Percentiles rank a stretch among this genome's conserved stretches.
These are phyloP conservation scores for Phytophthora fragariae DNA, from an alignment of 352 stramenopile species.

Conservation along the genomic window DNA sequence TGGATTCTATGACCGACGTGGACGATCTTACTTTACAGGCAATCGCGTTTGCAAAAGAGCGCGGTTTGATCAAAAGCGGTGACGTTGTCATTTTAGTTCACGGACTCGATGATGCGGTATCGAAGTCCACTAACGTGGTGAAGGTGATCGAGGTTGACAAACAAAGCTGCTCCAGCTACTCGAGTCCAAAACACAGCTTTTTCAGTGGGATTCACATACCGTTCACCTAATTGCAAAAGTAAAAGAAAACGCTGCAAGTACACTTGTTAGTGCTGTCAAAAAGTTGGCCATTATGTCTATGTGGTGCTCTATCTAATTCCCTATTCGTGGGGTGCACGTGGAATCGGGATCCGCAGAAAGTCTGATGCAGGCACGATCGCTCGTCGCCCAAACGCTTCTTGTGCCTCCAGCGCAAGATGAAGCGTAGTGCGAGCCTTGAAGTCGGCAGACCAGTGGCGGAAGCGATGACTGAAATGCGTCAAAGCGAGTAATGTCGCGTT, in stretches of 20 bases:
- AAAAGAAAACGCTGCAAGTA: neutral
- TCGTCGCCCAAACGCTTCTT: slow-evolving; percentile 67
- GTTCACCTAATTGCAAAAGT: slow-evolving; percentile 27
- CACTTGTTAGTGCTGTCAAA: neutral
- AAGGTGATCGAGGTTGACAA: slow-evolving; percentile 88
- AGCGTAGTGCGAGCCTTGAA: slow-evolving; percentile 60
- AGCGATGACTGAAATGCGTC: slow-evolving; percentile 90
- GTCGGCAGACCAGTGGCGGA: slow-evolving; percentile 66
- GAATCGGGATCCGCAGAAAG: slow-evolving; percentile 84
- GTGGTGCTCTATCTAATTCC: slow-evolving; percentile 27
- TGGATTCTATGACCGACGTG: slow-evolving; percentile 82
- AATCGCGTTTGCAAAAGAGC: slow-evolving; percentile 83
- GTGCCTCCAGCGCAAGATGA: slow-evolving; percentile 73
- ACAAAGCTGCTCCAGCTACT: slow-evolving; percentile 72
- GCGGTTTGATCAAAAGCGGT: slow-evolving; percentile 81
- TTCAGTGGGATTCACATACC: slow-evolving; percentile 59
- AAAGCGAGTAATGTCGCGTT: slow-evolving; percentile 81
- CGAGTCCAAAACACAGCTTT: slow-evolving; percentile 70
- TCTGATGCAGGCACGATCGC: slow-evolving; percentile 79
- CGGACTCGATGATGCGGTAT: slow-evolving; percentile 84
- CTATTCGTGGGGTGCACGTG: slow-evolving; percentile 55
- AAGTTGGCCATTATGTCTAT: neutral
- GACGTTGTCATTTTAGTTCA: slow-evolving; percentile 93
- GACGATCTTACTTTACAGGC: slow-evolving; percentile 89
- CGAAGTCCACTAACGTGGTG: slow-evolving; percentile 89